phyloP scores from a whole-genome alignment of 2,329 filamentous ascomycete species.

The Aspergillus ochraceus region DNA sequence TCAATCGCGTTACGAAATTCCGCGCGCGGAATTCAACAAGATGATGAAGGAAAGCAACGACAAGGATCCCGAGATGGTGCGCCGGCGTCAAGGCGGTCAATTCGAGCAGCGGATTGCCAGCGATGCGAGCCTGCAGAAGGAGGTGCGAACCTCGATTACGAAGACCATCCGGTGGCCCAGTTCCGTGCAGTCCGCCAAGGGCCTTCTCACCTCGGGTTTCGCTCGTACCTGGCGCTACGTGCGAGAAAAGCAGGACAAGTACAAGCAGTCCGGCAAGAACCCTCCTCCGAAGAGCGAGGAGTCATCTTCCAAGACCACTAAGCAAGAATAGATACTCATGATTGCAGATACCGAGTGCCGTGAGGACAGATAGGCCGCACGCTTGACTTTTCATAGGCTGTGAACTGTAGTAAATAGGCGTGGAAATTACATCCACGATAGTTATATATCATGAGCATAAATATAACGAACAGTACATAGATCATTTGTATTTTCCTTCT shows the following conservation, averaged over 20 bases:
- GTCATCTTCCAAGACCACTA: slow-evolving; percentile 18
- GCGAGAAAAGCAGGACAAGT: slow-evolving; percentile 76
- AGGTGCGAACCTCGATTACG: slow-evolving; percentile 74
- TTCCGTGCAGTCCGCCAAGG: slow-evolving; percentile 82
- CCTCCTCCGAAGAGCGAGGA: slow-evolving; percentile 18
- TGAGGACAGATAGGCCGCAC: slow-evolving; percentile 13
- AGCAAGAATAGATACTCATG: slow-evolving; percentile 18
- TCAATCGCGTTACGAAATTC: slow-evolving; percentile 84
- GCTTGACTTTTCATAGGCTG: slow-evolving; percentile 1
- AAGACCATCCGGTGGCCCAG: slow-evolving; percentile 92
- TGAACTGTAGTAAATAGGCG: slow-evolving; percentile 8
- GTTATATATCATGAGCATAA: slow-evolving; percentile 1
- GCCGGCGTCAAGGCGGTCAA: slow-evolving; percentile 72
- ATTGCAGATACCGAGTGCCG: slow-evolving; percentile 2
- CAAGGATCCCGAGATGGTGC: slow-evolving; percentile 64
- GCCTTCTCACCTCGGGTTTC: slow-evolving; percentile 74
- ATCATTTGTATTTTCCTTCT: not conserved
- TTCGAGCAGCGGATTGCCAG: slow-evolving; percentile 84
- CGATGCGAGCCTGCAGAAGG: slow-evolving; percentile 67
- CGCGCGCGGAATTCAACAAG: slow-evolving; percentile 75
- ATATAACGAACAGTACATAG: not conserved
- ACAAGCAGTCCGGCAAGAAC: slow-evolving; percentile 38
- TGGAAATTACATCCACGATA: slow-evolving; percentile 9
- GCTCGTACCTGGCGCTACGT: slow-evolving; percentile 72
- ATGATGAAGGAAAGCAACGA: slow-evolving; percentile 79